Evolutionary conservation across 345 rosid genomes (phyloP), one percentile per base, ranked within the genome.

Genomic region (Gossypium sturtianum): DNA sequence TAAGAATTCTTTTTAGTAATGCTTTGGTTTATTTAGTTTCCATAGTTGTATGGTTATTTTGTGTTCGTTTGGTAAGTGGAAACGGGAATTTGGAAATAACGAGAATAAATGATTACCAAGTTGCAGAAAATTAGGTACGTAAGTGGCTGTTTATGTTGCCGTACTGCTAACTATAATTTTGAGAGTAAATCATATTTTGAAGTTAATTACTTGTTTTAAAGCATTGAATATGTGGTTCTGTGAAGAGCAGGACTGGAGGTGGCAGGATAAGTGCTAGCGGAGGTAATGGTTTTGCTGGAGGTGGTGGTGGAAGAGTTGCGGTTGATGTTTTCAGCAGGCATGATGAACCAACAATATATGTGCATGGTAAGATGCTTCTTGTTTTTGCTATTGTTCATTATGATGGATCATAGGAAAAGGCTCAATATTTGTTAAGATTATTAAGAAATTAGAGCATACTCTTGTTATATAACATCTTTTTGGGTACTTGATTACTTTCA

Each of bases 221-320:
- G 56, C 54, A 23, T 67, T 23, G 57, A 54, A 54, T 72, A 52
- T 78, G 66, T 76, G 38, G 73, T 75, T 81, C 71, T 89, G 79
- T 84, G 79, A 78, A 85, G 86, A 60, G 86, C 97, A 96, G 99
- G 99, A 91, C 86, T 62, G 99, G 99, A 85, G 74, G 80, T 89
- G 99, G 99, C 73, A 74, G 71, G 83, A 89, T 96, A 72, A 96
- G 97, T 82, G 97, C 99, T 23, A 88, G 98, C 80, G 99, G 99
- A 61, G 99, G 99, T 72, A 81, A 84, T 84, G 99, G 99, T 80
- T 93, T 85, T 84, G 98, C 85, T 66, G 99, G 98, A 71, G 99
- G 99, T 20, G 98, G 99, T 45, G 99, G 99, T 67, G 99, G 99
- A 78, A 91, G 99, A 90, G 86, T 93, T 82, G 82, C 99, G 43